Conservation (phyloP, 768 basidiomycete genomes). For the Tricholoma saponaceum region DNA sequence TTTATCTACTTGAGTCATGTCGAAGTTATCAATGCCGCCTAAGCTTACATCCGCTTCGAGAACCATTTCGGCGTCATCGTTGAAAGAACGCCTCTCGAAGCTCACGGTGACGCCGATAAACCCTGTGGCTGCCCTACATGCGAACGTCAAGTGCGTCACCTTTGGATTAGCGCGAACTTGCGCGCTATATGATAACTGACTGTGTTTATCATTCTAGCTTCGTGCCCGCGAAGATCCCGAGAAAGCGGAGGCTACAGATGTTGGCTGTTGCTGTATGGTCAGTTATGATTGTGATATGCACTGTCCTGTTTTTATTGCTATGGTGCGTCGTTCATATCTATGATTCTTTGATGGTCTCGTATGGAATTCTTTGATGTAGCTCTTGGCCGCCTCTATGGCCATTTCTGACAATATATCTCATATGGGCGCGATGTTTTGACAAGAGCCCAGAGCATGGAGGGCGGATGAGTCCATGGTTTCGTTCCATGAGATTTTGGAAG, state of each 20-base stretch:
- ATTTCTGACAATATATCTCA: conserved; percentile 64
- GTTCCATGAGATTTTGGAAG: conserved; percentile 68
- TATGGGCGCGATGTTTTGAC: conserved; percentile 80
- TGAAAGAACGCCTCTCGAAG: conserved; percentile 61
- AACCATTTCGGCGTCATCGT: conserved; percentile 54
- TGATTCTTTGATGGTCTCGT: background rate
- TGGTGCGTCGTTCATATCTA: conserved; percentile 50
- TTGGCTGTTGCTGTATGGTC: conserved; percentile 87
- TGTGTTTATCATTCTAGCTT: conserved; percentile 45
- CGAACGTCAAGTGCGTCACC: conserved; percentile 66
- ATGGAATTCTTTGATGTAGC: conserved; percentile 35
- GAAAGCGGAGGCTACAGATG: conserved; percentile 84
- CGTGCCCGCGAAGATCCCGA: conserved; percentile 82
- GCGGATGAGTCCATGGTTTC: conserved; percentile 69
- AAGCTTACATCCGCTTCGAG: conserved; percentile 38
- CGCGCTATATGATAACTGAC: background rate
- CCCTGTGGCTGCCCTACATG: conserved; percentile 62
- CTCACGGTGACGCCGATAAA: conserved; percentile 54
- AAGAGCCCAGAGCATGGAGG: conserved; percentile 70
- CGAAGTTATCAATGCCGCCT: conserved; percentile 11
- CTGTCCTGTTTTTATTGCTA: conserved; percentile 70
- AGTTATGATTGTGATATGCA: conserved; percentile 65
- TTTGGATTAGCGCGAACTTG: background rate
- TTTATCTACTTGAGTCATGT: background rate
- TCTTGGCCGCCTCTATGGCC: conserved; percentile 92